Base-by-base conservation (phyloP, 257 asterid species). In the Solanum microdontum region DNA sequence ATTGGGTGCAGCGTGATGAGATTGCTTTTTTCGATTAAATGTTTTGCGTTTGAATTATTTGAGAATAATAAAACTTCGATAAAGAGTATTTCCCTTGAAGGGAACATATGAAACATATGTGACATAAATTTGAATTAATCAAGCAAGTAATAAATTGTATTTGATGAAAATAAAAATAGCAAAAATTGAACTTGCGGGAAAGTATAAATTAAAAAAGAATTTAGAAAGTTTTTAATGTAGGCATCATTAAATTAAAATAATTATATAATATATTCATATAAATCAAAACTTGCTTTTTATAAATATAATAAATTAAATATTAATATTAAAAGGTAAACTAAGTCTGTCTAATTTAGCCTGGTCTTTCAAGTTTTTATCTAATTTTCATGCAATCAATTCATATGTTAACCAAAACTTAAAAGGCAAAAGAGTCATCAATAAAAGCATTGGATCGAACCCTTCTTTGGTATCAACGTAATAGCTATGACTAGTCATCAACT, bases 11-110 rank as follows among this genome's bases (percentile, higher is more conserved):
- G 11, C 6, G 28, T 9, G 13, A 5, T 9, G 13, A 23, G 69
- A 60, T 24, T 5, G 14, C 1, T 6, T 3, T 11, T 28, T 1
- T 24, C 0, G 7, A 70, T 7, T 14, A 30, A 15, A 0, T 0
- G 6, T 68, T 26, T 68, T 1, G 1, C 4, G 2, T 72, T 72
- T 2, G 24, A 32, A 8, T 8, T 43, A 43, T 2, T 70, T 70
- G 3, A 70, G 21, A 69, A 32, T 30, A 13, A 58, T 21, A 70
- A 30, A 28, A 15, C 21, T 30, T 5, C 8, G 1, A 28, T 7
- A 30, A 7, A 30, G 2, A 30, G 24, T 1, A 7, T 7, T 8
- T 30, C 6, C 19, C 7, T 70, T 1, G 2, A 24, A 11, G 15
- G 15, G 14, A 43, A 43, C 51, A 11, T 43, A 6, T 70, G n/a